Percentiles rank a stretch among this genome's conserved stretches.
Evolutionary conservation across 1,139 yeast species (phyloP).

Genomic region (Scheffersomyces quercinus): DNA sequence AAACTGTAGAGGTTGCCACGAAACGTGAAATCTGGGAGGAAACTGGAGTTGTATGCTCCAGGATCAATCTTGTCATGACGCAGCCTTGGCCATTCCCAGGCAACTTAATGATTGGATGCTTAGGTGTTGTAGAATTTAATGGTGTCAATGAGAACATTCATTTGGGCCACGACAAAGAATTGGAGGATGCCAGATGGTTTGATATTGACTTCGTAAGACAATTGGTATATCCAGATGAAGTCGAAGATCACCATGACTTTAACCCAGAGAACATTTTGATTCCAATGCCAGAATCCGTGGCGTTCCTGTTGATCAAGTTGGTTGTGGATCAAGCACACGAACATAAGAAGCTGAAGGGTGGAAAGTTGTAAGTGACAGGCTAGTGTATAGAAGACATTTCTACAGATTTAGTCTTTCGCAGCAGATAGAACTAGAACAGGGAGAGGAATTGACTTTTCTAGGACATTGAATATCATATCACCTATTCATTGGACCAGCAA

Average conservation of each 20-base stretch:
- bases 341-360: slow-evolving; percentile 3
- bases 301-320: slow-evolving; percentile 41
- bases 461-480: too few species aligned
- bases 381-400: too few species aligned
- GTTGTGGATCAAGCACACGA: slow-evolving; percentile 43
- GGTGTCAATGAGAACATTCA: slow-evolving; percentile 61
- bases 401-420: too few species aligned
- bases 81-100: slow-evolving; percentile 99
- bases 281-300: slow-evolving; percentile 46
- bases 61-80: slow-evolving; percentile 61
- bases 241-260: slow-evolving; percentile 18
- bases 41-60: slow-evolving; percentile 73
- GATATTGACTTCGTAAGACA: slow-evolving; percentile 52
- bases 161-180: slow-evolving; percentile 80
- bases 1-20: slow-evolving; percentile 85
- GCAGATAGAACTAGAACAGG: too few species aligned
- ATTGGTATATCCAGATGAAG: slow-evolving; percentile 40
- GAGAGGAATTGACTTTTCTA: too few species aligned
- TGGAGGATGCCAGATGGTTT: slow-evolving; percentile 85
- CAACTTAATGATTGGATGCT: slow-evolving; percentile 89
- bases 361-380: neutral
- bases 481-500: too few species aligned
- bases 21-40: slow-evolving; percentile 94
- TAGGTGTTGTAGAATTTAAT: slow-evolving; percentile 66
- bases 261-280: slow-evolving; percentile 43